phyloP scores from a whole-genome alignment of 306 rosid species.

The Sophora flavescens region DNA sequence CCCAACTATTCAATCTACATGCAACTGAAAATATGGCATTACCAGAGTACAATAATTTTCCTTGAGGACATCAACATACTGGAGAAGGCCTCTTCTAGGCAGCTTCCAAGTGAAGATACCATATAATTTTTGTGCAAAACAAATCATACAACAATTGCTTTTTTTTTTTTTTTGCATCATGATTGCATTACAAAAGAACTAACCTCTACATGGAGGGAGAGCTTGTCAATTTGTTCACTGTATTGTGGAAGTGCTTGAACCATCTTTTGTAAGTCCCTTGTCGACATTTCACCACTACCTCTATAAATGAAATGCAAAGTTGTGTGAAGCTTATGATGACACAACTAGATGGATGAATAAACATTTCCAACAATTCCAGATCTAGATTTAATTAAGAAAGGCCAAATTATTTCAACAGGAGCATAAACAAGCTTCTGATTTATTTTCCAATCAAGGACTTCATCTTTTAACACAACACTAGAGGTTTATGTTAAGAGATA shows the following conservation, averaged over 20 bases:
- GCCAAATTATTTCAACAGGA: slow-evolving; percentile 20
- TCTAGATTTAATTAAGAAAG: slow-evolving; percentile 24
- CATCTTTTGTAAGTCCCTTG: slow-evolving; percentile 96
- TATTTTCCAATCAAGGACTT: slow-evolving; percentile 33
- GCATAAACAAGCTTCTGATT: slow-evolving; percentile 10
- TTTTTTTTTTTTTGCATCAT: slow-evolving; percentile 4
- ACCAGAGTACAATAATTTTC: not conserved
- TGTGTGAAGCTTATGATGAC: slow-evolving; percentile 29
- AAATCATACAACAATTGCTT: slow-evolving; percentile 20
- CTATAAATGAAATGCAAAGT: slow-evolving; percentile 56
- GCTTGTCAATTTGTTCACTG: slow-evolving; percentile 99
- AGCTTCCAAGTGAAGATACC: slow-evolving; percentile 33
- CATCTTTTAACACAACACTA: slow-evolving; percentile 23
- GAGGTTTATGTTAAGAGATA: slow-evolving; percentile 7
- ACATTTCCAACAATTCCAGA: slow-evolving; percentile 31
- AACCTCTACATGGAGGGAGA: slow-evolving; percentile 98
- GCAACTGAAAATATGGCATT: slow-evolving; percentile 26
- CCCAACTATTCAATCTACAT: slow-evolving; percentile 16
- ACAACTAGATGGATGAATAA: slow-evolving; percentile 34
- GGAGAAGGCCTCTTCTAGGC: slow-evolving; percentile 16
- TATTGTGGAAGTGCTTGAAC: slow-evolving; percentile 99
- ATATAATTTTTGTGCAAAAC: not conserved
- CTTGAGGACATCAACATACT: not conserved
- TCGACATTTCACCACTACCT: slow-evolving; percentile 82
- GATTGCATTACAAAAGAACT: slow-evolving; percentile 47